Evolutionary conservation across 306 rosid species (phyloP), one percentile per base, ranked within the genome.

Genomic region (Fragaria iinumae): DNA sequence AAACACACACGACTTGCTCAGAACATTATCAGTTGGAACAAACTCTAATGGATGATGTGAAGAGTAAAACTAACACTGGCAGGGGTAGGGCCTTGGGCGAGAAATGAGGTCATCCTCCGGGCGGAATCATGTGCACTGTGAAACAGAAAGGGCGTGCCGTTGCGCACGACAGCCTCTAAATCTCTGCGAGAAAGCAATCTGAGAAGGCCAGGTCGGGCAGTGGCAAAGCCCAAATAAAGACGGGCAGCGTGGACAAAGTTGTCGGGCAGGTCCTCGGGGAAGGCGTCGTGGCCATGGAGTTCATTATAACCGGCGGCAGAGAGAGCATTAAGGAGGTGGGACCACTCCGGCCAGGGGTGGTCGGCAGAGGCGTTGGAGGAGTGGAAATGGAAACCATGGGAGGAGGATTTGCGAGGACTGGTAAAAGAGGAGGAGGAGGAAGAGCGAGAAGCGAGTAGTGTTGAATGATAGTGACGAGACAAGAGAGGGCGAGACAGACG

Each of bases 121-220:
- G 62, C 72, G 0, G 90, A 86, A 69, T 70, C 86, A 60, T 88
- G 78, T 0, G 84, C 89, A 13, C 88, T 79, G n/a, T 67, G 84
- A 78, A 92, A 92, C 81, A 90, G 82, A 78, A 84, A 89, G 5
- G 97, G 93, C 2, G 83, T 62, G 57, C 89, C 92, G 20, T 84
- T 80, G 71, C 83, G 71, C n/a, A 90, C 89, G 34, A 92, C 83
- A 41, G 77, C 83, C 50, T 88, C 88, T 69, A 95, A 57, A 81
- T 95, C 96, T 77, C 88, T 85, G 81, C 73, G 75, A 0, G 97
- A 84, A 83, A 95, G 97, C 81, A 90, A 84, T 74, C 98, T 81
- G 62, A 95, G 66, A 71, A 92, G 89, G 39, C 82, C 86, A 2
- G 89, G 80, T 13, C 95, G 80, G 12, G 86, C 88, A 23, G 87